Percentiles rank a stretch among this genome's conserved stretches.
Evolutionary conservation across 139 green algal species (phyloP).

Genomic region (Chlamydomonas incerta): DNA sequence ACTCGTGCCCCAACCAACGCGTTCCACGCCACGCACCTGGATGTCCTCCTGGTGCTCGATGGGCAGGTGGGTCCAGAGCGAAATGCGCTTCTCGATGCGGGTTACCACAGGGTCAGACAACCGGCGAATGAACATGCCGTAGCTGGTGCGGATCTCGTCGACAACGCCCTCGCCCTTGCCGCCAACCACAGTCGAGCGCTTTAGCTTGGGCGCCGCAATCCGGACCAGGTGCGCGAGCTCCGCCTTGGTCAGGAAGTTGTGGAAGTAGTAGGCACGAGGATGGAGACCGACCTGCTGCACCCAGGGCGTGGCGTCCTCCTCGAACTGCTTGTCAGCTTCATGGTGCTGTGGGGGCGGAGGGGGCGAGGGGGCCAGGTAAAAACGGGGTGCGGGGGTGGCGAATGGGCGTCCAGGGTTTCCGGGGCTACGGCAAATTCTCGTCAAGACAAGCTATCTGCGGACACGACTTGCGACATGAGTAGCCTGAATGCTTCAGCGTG

Average conservation of each 20-base stretch:
- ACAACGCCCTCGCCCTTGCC: conserved; percentile 55
- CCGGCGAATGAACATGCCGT: conserved; percentile 55
- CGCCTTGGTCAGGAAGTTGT: conserved; percentile 81
- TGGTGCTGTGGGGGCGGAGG: background rate
- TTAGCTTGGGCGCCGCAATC: conserved; percentile 67
- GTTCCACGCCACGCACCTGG: conserved; percentile 31
- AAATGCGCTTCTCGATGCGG: conserved; percentile 59
- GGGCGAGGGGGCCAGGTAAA: too few relatives aligned
- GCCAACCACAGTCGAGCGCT: conserved; percentile 81
- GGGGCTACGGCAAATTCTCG: too few relatives aligned
- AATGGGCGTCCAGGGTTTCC: background rate
- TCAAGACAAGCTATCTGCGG: too few relatives aligned
- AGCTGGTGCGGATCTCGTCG: conserved; percentile 75
- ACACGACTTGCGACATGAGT: too few relatives aligned
- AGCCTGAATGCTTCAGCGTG: too few relatives aligned
- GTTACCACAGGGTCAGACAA: conserved; percentile 53
- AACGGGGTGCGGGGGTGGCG: background rate
- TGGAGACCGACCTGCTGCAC: conserved; percentile 73
- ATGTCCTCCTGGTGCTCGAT: conserved; percentile 65
- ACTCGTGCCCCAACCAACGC: too few relatives aligned
- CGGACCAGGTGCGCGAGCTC: conserved; percentile 77
- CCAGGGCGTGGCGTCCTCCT: conserved; percentile 46
- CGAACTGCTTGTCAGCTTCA: conserved; percentile 13
- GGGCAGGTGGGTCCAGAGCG: conserved; percentile 63
- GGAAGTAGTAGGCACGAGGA: conserved; percentile 78